A percentile compares a stretch with the other conserved stretches of the same genome.
Conservation (phyloP, 495 filamentous ascomycete genomes). For the Evansstolkia leycettana region DNA sequence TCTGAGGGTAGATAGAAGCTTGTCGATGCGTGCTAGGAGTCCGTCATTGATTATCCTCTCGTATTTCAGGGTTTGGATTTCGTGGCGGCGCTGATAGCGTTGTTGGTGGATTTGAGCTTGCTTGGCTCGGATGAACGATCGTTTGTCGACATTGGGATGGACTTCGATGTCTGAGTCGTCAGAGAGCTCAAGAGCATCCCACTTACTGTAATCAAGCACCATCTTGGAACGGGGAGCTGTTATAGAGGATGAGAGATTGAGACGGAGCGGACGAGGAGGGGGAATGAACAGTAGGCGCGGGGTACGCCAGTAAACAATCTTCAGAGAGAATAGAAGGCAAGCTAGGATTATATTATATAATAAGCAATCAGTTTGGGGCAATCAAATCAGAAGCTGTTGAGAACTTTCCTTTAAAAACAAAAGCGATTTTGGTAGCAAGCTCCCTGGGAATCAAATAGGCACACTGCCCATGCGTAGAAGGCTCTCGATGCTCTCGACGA, state of each 20-base stretch:
- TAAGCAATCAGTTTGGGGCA: too few species aligned
- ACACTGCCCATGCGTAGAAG: too few species aligned
- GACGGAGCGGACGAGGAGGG: background rate
- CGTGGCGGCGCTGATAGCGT: constrained; percentile 65
- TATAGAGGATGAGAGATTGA: constrained; percentile 11
- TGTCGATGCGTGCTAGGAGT: constrained; percentile 68
- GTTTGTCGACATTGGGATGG: constrained; percentile 97
- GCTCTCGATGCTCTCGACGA: constrained; percentile 17
- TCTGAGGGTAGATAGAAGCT: constrained; percentile 58
- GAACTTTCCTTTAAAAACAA: too few species aligned
- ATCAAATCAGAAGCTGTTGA: too few species aligned
- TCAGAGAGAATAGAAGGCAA: too few species aligned
- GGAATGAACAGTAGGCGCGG: background rate
- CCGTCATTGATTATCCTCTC: constrained; percentile 90
- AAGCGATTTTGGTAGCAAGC: too few species aligned
- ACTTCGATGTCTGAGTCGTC: constrained; percentile 98
- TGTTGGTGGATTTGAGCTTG: constrained; percentile 93
- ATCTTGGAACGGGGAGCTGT: constrained; percentile 42
- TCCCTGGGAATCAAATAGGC: too few species aligned
- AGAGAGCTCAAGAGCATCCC: constrained; percentile 89
- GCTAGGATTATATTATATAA: too few species aligned
- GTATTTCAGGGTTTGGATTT: constrained; percentile 86
- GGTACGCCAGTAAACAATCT: too few species aligned
- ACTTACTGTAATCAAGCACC: constrained; percentile 94
- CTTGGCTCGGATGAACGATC: constrained; percentile 96